These are phyloP conservation scores for Stylosanthes scabra DNA, from an alignment of 331 rosid species.

Conservation along the genomic window DNA sequence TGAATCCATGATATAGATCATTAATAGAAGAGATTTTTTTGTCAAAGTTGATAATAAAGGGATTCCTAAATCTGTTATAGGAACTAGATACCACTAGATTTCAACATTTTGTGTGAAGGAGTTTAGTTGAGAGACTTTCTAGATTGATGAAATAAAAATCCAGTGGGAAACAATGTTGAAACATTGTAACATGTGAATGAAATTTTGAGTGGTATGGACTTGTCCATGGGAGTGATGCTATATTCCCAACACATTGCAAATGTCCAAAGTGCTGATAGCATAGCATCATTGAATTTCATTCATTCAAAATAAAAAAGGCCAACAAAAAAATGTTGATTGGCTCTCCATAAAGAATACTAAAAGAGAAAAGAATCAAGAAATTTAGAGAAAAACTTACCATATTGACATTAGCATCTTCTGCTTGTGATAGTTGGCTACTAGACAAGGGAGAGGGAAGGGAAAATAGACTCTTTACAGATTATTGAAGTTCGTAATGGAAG, in stretches of 20 bases:
- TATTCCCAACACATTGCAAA: slow-evolving; percentile 23
- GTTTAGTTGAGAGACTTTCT: background rate
- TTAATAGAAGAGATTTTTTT: slow-evolving; percentile 33
- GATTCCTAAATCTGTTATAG: slow-evolving; percentile 36
- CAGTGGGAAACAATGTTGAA: slow-evolving; percentile 17
- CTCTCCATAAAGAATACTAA: no score
- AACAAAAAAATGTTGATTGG: no score
- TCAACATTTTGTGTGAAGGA: background rate
- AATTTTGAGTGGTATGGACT: slow-evolving; percentile 5
- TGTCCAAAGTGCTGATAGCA: background rate
- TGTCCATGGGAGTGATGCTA: slow-evolving; percentile 20
- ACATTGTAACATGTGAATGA: slow-evolving; percentile 38
- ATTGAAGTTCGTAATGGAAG: no score
- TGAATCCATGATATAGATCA: background rate
- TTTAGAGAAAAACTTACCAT: background rate
- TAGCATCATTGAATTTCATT: background rate
- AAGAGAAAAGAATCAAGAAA: no score
- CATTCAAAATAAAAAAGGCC: no score
- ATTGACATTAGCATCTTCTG: no score
- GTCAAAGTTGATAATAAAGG: slow-evolving; percentile 33
- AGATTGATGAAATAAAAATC: slow-evolving; percentile 20
- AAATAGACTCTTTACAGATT: no score
- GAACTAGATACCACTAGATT: slow-evolving; percentile 42
- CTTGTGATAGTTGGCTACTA: background rate
- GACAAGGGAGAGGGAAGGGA: no score